These are phyloP conservation scores for Ampelomyces quisqualis DNA, from an alignment of 2,329 filamentous ascomycete genomes.

Conservation along the genomic window DNA sequence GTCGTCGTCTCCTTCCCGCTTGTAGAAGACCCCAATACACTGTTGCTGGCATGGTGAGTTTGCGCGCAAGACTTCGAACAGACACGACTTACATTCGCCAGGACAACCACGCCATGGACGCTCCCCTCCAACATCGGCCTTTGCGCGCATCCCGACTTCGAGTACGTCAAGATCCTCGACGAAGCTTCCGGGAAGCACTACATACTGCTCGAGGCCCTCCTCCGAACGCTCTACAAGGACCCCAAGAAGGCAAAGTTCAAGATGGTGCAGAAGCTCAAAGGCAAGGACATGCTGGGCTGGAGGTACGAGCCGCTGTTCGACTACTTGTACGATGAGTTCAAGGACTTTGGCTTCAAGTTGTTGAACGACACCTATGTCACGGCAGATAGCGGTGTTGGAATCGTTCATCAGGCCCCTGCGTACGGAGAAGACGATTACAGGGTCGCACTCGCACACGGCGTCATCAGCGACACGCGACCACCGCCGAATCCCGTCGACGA, in stretches of 20 bases:
- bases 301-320: conserved; percentile 85
- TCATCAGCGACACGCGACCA: conserved; percentile 72
- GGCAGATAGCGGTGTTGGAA: conserved; percentile 84
- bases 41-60: conserved; percentile 69
- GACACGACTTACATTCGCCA: conserved; percentile 12
- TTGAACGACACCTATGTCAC: conserved; percentile 85
- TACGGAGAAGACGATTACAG: conserved; percentile 97
- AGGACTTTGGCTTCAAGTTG: conserved; percentile 78
- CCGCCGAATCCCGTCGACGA: conserved; percentile 94
- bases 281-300: conserved; percentile 83
- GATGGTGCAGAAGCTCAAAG: conserved; percentile 75
- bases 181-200: conserved; percentile 80
- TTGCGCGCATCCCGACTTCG: conserved; percentile 77
- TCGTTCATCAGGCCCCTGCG: conserved; percentile 90
- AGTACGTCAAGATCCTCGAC: conserved; percentile 84
- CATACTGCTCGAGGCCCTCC: conserved; percentile 77
- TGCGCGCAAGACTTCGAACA: background rate
- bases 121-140: conserved; percentile 78
- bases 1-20: conserved; percentile 87
- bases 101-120: conserved; percentile 84
- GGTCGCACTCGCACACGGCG: conserved; percentile 71
- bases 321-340: conserved; percentile 88
- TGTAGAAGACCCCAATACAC: conserved; percentile 71
- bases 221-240: conserved; percentile 86
- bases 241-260: conserved; percentile 94